These are phyloP conservation scores for Knufia petricola DNA, from an alignment of 2,329 filamentous ascomycete genomes.

Conservation along the genomic window DNA sequence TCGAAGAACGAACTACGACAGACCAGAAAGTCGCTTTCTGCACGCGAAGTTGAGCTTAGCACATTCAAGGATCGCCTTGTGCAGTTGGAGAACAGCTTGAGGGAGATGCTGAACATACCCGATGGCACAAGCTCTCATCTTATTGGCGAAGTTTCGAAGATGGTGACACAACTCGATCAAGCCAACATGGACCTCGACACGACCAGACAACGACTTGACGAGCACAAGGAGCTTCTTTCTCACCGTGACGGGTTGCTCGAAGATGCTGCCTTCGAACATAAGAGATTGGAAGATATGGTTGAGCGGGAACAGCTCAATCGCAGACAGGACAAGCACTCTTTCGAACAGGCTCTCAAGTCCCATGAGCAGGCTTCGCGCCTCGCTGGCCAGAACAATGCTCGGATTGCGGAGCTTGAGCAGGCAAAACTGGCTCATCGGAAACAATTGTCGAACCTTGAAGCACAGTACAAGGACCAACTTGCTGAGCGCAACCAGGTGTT, in stretches of 20 bases:
- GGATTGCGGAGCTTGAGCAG: constrained; percentile 79
- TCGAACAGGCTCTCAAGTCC: constrained; percentile 78
- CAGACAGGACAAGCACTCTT: constrained; percentile 76
- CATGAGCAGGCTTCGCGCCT: constrained; percentile 80
- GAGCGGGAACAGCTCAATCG: constrained; percentile 83
- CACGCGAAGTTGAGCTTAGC: constrained; percentile 76
- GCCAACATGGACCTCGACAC: constrained; percentile 73
- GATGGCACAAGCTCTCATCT: constrained; percentile 77
- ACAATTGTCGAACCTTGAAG: constrained; percentile 65
- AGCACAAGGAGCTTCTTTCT: constrained; percentile 83
- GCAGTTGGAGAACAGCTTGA: constrained; percentile 80
- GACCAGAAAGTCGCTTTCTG: constrained; percentile 71
- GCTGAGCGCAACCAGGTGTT: constrained; percentile 81
- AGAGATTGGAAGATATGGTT: constrained; percentile 74
- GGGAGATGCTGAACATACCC: constrained; percentile 77
- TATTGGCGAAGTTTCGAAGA: constrained; percentile 74
- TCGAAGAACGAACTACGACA: constrained; percentile 79
- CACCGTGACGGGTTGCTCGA: constrained; percentile 83
- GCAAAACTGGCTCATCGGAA: constrained; percentile 67
- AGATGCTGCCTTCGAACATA: constrained; percentile 74
- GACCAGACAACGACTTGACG: constrained; percentile 66
- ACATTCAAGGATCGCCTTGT: constrained; percentile 86
- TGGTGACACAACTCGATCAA: constrained; percentile 79
- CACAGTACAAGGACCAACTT: constrained; percentile 75
- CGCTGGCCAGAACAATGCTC: constrained; percentile 72